Evolutionary conservation across 2,329 filamentous ascomycete genomes (phyloP).

Genomic region (Arthrobotrys conoides): DNA sequence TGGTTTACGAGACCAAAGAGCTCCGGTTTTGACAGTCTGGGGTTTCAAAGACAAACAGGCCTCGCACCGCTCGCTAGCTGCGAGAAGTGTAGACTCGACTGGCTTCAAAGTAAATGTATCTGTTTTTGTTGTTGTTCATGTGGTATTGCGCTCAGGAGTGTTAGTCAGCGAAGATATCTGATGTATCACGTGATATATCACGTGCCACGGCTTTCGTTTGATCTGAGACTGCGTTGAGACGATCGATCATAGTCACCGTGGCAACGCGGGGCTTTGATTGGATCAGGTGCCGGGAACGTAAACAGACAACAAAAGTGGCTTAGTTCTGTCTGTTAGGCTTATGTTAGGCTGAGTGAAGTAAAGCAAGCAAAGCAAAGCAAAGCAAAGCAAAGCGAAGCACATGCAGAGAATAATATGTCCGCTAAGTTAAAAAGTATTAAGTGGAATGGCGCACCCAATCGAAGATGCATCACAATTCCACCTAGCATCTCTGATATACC

Average conservation of each 20-base stretch:
- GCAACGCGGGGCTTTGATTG: slow-evolving; percentile 52
- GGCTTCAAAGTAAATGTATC: no score
- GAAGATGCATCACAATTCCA: slow-evolving; percentile 44
- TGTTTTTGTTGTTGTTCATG: neutral
- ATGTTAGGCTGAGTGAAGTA: neutral
- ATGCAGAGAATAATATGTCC: slow-evolving; percentile 32
- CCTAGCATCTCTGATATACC: slow-evolving; percentile 23
- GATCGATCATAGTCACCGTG: slow-evolving; percentile 42
- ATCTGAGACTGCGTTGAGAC: slow-evolving; percentile 31
- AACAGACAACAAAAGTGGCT: slow-evolving; percentile 48
- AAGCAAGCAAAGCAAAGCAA: neutral
- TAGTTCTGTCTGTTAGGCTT: neutral
- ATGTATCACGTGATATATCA: neutral
- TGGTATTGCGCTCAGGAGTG: no score
- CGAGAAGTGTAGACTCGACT: no score
- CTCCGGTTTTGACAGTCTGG: no score
- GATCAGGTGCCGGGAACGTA: slow-evolving; percentile 33
- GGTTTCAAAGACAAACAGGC: no score
- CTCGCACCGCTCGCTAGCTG: no score
- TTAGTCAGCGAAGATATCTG: no score
- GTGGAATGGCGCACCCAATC: slow-evolving; percentile 38
- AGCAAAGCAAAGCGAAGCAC: slow-evolving; percentile 19
- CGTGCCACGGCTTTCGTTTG: no score
- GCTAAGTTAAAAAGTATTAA: neutral
- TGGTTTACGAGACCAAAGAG: no score